Conservation (phyloP, 192 early-diverging fungal species). For the Podila epicladia region DNA sequence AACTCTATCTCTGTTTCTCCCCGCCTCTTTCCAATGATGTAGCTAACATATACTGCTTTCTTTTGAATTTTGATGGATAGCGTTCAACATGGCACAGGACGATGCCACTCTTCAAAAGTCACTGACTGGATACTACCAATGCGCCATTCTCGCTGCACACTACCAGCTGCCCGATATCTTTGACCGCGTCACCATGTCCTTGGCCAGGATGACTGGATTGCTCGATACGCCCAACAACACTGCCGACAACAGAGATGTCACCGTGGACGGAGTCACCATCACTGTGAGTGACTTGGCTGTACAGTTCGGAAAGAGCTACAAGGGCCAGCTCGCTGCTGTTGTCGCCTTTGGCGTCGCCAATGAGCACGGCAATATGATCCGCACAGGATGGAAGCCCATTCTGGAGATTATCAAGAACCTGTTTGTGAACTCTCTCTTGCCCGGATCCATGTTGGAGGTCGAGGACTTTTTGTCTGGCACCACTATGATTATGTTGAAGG, state of each 20-base stretch:
- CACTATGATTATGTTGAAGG: slow-evolving; percentile 72
- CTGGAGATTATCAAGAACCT: slow-evolving; percentile 79
- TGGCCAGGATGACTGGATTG: slow-evolving; percentile 82
- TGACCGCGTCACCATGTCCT: slow-evolving; percentile 78
- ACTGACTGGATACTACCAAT: slow-evolving; percentile 80
- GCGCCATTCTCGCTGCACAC: slow-evolving; percentile 74
- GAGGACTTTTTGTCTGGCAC: slow-evolving; percentile 80
- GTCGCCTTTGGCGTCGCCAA: slow-evolving; percentile 82
- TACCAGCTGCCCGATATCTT: slow-evolving; percentile 81
- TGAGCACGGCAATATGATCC: slow-evolving; percentile 76
- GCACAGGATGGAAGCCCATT: slow-evolving; percentile 76
- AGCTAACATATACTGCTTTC: not conserved
- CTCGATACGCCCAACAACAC: slow-evolving; percentile 60
- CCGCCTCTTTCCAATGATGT: slow-evolving; percentile 17
- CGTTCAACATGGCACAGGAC: slow-evolving; percentile 85
- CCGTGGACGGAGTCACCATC: slow-evolving; percentile 55
- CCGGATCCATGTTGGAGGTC: slow-evolving; percentile 69
- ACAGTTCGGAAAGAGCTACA: slow-evolving; percentile 90
- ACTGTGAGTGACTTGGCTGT: slow-evolving; percentile 74
- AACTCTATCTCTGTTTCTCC: slow-evolving; percentile 10
- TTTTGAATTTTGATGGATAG: slow-evolving; percentile 43
- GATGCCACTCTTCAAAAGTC: slow-evolving; percentile 82
- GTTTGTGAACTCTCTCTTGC: slow-evolving; percentile 81
- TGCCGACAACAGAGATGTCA: slow-evolving; percentile 58
- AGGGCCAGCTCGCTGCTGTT: slow-evolving; percentile 90